These are phyloP conservation scores for Monosporascus sp. DNA, from an alignment of 2,329 filamentous ascomycete genomes.

Conservation along the genomic window DNA sequence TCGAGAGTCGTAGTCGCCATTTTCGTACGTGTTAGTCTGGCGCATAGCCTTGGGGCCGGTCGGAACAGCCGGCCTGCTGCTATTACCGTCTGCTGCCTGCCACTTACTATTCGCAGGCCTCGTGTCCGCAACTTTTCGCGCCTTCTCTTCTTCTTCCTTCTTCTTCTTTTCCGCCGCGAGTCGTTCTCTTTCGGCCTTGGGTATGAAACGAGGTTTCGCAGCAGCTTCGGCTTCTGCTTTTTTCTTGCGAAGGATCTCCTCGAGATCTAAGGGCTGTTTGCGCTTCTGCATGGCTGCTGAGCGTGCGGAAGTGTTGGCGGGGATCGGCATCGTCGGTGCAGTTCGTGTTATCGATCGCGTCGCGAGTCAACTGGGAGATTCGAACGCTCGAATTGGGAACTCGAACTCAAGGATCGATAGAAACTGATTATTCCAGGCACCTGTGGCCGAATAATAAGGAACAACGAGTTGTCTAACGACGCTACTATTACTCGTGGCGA, in stretches of 20 bases:
- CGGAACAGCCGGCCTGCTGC: slow-evolving; percentile 39
- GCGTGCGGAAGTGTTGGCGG: too few species aligned
- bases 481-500: too few species aligned
- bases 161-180: slow-evolving; percentile 64
- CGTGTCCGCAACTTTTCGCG: slow-evolving; percentile 13
- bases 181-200: slow-evolving; percentile 67
- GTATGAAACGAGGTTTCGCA: slow-evolving; percentile 78
- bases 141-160: slow-evolving; percentile 52
- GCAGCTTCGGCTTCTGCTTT: slow-evolving; percentile 79
- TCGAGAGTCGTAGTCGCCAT: slow-evolving; percentile 13
- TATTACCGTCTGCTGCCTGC: not conserved
- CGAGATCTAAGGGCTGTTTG: slow-evolving; percentile 65
- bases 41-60: slow-evolving; percentile 70
- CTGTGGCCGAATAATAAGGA: too few species aligned
- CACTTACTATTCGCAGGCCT: not conserved
- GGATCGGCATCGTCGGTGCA: not conserved
- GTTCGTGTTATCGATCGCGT: not conserved
- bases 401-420: too few species aligned
- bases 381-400: too few species aligned
- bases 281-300: slow-evolving; percentile 4
- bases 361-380: too few species aligned
- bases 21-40: slow-evolving; percentile 26
- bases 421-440: too few species aligned
- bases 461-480: too few species aligned
- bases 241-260: slow-evolving; percentile 80